These are phyloP conservation scores for Amauroascus niger DNA, from an alignment of 2,329 filamentous ascomycete species.

Conservation along the genomic window DNA sequence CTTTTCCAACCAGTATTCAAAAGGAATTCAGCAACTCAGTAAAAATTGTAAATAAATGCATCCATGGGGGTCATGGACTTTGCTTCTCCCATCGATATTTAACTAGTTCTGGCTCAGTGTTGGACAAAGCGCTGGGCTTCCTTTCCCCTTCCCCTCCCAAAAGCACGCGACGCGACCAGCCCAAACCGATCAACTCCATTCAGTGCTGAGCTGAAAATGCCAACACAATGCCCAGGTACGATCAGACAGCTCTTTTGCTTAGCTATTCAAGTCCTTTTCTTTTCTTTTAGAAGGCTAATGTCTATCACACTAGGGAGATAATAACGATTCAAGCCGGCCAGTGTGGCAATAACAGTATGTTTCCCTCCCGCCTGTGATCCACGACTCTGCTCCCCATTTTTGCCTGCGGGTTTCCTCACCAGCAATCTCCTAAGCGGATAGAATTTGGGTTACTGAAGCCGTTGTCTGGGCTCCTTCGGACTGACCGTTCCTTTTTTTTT, in stretches of 20 bases:
- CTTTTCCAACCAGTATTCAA: no score
- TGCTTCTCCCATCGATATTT: no score
- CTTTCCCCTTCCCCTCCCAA: no score
- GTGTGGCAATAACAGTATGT: slow-evolving; percentile 97
- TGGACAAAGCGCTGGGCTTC: no score
- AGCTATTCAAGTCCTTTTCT: neutral
- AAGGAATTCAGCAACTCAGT: no score
- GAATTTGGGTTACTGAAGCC: neutral
- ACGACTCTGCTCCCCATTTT: no score
- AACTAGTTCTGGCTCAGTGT: no score
- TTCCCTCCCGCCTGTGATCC: slow-evolving; percentile 1
- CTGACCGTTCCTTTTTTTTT: neutral
- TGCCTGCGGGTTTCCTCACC: neutral
- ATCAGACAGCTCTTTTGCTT: neutral
- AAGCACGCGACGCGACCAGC: slow-evolving; percentile 6
- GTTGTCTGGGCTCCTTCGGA: neutral
- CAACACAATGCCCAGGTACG: slow-evolving; percentile 10
- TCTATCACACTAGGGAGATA: slow-evolving; percentile 61
- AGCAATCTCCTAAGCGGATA: neutral
- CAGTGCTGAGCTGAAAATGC: neutral
- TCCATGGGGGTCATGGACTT: no score
- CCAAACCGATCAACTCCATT: neutral
- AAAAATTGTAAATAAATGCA: no score
- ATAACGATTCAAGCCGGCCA: slow-evolving; percentile 98
- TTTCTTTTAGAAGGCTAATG: slow-evolving; percentile 2